Evolutionary conservation across 192 early-diverging fungal genomes (phyloP), one percentile per base, ranked within the genome.

Genomic region (Coemansia sp.): DNA sequence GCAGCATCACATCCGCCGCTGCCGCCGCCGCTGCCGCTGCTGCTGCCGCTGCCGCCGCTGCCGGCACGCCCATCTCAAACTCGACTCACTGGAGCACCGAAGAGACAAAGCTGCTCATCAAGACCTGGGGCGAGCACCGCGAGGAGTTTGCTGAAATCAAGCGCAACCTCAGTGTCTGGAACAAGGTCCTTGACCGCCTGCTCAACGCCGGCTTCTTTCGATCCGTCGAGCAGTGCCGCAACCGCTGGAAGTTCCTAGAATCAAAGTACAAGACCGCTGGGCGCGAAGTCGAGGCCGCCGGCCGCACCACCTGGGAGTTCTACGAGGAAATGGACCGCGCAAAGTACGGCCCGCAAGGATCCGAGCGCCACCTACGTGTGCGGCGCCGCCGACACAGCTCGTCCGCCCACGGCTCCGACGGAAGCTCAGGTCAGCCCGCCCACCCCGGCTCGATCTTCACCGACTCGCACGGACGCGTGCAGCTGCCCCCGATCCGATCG

Each of bases 71-170:
- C 19, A 34, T 65, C 22, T 51, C 48, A 34, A 74, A 74, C 71
- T 74, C 71, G 19, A 74, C 71, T 20, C 71, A 74, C 44, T 74
- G 71, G 71, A 74, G 71, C 38, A 74, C 43, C 20, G 71, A 74
- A 14, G 67, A 69, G 30, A 69, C 67, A 12, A 52, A 43, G 27
- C 60, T 69, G 13, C 45, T 74, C 14, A 74, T 74, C 31, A 54
- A 56, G 32, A 64, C 71, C 4, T 74, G 71, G 71, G 71, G 71
- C 48, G 71, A 63, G 26, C 51, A 67, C 20, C 54, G 71, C 3
- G 64, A 74, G 20, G 64, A 62, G 38, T 74, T 74, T 55, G 71
- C 71, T 21, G 71, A 67, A 49, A 74, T 74, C 41, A 74, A 74
- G 60, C 64, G 71, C 46, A 74, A 67, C 21, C 65, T 67, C 19